phyloP scores from a whole-genome alignment of 148 eudicot genomes.

The Rhododendron ovatum region DNA sequence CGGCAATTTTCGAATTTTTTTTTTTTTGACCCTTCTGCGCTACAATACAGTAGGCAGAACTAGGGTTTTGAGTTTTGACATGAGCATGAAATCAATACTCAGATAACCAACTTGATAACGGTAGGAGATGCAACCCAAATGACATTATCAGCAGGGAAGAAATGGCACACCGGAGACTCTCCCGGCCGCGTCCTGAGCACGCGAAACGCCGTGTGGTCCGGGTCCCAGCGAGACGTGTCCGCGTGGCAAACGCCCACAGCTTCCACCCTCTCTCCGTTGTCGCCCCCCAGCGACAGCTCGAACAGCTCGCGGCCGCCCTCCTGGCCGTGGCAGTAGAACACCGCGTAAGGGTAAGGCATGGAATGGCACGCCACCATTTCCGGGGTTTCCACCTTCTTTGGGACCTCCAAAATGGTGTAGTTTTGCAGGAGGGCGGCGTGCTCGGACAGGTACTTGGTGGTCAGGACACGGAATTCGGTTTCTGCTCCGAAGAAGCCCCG shows the following conservation, averaged over 20 bases:
- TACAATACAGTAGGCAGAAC: no score
- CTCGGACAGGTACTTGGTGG: slow-evolving; percentile 32
- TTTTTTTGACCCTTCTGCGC: no score
- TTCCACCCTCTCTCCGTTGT: slow-evolving; percentile 21
- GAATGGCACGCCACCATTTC: slow-evolving; percentile 59
- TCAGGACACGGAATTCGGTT: slow-evolving; percentile 22
- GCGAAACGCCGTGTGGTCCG: slow-evolving; percentile 37
- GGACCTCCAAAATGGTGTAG: slow-evolving; percentile 38
- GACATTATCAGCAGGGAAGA: slow-evolving; percentile 52
- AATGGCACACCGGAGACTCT: slow-evolving; percentile 48
- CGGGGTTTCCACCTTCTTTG: slow-evolving; percentile 27
- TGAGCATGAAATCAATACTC: neutral
- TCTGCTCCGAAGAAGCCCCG: slow-evolving; percentile 14
- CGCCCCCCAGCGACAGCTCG: slow-evolving; percentile 28
- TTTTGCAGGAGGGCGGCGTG: slow-evolving; percentile 32
- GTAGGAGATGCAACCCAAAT: slow-evolving; percentile 35
- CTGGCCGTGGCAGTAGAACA: slow-evolving; percentile 60
- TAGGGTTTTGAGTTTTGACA: neutral
- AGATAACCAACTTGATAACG: neutral
- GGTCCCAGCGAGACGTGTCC: slow-evolving; percentile 51
- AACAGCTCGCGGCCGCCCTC: slow-evolving; percentile 35
- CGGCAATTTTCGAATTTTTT: no score
- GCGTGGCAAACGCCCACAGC: slow-evolving; percentile 43
- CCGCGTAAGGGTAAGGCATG: slow-evolving; percentile 60
- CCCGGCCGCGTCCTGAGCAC: slow-evolving; percentile 43